Evolutionary conservation across 2,329 filamentous ascomycete species (phyloP), one percentile per base, ranked within the genome.

Genomic region (Penicillium sp.): DNA sequence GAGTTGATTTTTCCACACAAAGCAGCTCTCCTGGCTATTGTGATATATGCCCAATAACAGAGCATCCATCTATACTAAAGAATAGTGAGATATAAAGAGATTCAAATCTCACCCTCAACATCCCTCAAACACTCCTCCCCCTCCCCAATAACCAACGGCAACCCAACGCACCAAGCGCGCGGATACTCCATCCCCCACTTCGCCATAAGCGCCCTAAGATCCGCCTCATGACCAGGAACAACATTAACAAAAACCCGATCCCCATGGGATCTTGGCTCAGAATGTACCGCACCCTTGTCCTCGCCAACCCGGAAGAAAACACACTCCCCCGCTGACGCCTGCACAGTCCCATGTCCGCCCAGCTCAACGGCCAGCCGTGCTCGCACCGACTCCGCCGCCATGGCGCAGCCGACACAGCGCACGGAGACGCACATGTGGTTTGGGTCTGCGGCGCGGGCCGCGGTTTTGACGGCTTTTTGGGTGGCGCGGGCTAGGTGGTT

Each of bases 371-470:
- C 38, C 13, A 52, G 38, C 38, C 10, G 29, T 7, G 27, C 38
- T 12, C 49, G 49, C 29, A 52, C 49, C 9, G 38, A 33, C 27
- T 79, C 77, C 0, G 77, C 73, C 0, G 77, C 74, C 6, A 75
- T 70, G 1, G 77, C 74, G 53, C 80, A 82, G 1, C 75, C 77
- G 0, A 74, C 63, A 50, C 80, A 82, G 0, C 77, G 74, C 2
- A 81, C 71, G 0, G 74, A 76, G 0, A 73, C 64, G 53, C 80
- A 82, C 0, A 70, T 51, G 55, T 82, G 80, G 0, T 73, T 66
- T 0, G 68, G 56, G 31, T 57, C 70, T 10, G 62, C 60, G 9
- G 67, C 45, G 12, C 66, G 67, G 1, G 66, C 61, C 0, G 61
- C 57, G 1, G 56, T 49, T 38, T 73, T 75, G 2, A 75, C 69